Evolutionary conservation across 1,284 basidiomycete genomes (phyloP).

Genomic region (Erythrobasidium hasegawianum): DNA sequence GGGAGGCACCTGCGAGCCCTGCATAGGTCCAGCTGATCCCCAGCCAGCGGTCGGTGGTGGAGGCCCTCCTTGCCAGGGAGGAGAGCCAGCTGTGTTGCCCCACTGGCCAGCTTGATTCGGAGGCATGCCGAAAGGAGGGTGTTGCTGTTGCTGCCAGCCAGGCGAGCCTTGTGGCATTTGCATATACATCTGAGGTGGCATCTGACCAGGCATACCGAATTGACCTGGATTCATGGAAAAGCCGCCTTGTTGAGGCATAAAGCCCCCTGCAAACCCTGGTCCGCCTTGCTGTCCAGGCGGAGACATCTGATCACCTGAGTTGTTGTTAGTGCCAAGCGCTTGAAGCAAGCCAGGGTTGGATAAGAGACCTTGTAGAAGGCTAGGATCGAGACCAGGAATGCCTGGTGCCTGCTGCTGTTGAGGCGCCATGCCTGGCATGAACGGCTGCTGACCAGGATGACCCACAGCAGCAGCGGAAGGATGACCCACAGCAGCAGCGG

Average conservation of each 20-base stretch:
- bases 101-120: slow-evolving; percentile 3
- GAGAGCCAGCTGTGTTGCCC: slow-evolving; percentile 27
- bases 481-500: not conserved
- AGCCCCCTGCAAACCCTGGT: not conserved
- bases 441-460: too few species aligned
- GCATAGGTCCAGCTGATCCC: not conserved
- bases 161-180: slow-evolving; percentile 2
- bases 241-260: not conserved
- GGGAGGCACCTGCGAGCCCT: slow-evolving; percentile 10
- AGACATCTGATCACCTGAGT: not conserved
- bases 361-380: slow-evolving; percentile 36
- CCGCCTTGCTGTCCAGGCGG: not conserved
- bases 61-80: slow-evolving; percentile 26
- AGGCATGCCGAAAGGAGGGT: not conserved
- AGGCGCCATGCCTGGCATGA: too few species aligned
- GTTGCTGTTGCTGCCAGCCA: not conserved
- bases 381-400: slow-evolving; percentile 36
- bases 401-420: slow-evolving; percentile 3
- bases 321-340: slow-evolving; percentile 11
- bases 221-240: not conserved
- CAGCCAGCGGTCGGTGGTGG: not conserved
- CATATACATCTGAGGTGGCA: not conserved
- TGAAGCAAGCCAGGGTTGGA: slow-evolving; percentile 37
- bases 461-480: too few species aligned
- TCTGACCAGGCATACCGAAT: not conserved